phyloP scores from a whole-genome alignment of 257 asterid species.

The Scutellaria baicalensis region DNA sequence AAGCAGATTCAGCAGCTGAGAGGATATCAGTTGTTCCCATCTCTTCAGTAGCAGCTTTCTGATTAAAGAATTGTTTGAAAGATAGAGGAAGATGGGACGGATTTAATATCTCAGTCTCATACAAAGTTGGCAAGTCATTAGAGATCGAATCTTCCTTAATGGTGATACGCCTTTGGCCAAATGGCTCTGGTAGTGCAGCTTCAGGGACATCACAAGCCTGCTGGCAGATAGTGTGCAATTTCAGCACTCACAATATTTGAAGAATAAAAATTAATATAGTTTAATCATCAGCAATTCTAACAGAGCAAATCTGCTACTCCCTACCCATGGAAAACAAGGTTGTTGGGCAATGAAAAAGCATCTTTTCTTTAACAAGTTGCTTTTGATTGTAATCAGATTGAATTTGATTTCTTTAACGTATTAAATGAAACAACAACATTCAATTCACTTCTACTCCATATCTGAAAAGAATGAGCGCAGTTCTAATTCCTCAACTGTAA shows the following conservation, averaged over 20 bases:
- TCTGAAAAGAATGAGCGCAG: neutral
- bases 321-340: neutral
- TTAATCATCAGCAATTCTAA: neutral
- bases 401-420: neutral
- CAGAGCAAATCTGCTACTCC: neutral
- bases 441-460: neutral
- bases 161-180: constrained; percentile 26
- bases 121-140: constrained; percentile 21
- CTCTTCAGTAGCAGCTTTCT: constrained; percentile 24
- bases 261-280: neutral
- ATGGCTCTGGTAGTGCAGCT: constrained; percentile 69
- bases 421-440: neutral
- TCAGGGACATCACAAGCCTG: constrained; percentile 69
- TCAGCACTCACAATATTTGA: constrained; percentile 1
- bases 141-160: constrained; percentile 20
- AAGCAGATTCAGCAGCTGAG: constrained; percentile 26
- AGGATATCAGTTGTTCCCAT: constrained; percentile 27
- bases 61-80: constrained; percentile 29
- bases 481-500: neutral
- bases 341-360: neutral
- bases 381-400: neutral
- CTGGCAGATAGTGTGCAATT: constrained; percentile 12
- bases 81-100: constrained; percentile 55
- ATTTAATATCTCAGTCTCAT: constrained; percentile 28
- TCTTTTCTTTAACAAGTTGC: neutral